Evolutionary conservation across 495 filamentous ascomycete species (phyloP), one percentile per base, ranked within the genome.

Genomic region (Podospora fimiseda): DNA sequence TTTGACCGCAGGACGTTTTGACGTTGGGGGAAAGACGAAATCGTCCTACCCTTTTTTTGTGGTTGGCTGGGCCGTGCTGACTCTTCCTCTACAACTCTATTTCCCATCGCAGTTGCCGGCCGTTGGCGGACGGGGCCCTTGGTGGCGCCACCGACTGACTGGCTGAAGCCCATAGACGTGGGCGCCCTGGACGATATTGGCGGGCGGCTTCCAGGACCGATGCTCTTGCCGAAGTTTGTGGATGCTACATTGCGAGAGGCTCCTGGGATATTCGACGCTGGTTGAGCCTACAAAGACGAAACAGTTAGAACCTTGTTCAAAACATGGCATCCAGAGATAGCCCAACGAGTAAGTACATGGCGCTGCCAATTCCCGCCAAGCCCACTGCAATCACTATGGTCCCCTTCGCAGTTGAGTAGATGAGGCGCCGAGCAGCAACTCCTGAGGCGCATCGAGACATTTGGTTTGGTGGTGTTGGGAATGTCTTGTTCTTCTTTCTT

Each of bases 1-100:
- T 59, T 64, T 44, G 30, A 43, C 38, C 44, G 58, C 14, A 59
- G 24, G 42, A 59, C 36, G 18, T 21, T 47, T 40, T 60, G 61
- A 58, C 64, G 52, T 43, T 52, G 53, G 51, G 47, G 45, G 53
- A 38, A 43, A 52, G 45, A 18, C 21, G 46, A 41, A 40, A 43
- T 20, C 22, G 50, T 71, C 81, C 64, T 90, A 91, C 88, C 88
- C 78, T 89, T 87, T 66, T 78, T 27, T 47, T 13, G 44, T 24
- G 39, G 69, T 70, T 84, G 66, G 13, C 58, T 70, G 70, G 36
- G 54, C 60, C 58, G 70, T 56, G 18, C 59, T 55, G 38, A 69
- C 53, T 66, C 64, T 14, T 67, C 64, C n/a, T 70, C 61, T 8
- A 47, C 33, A 73, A 65, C 59, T 53, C 81, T 76, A 56, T 74